phyloP scores from a whole-genome alignment of 2,329 filamentous ascomycete species.

The Coniosporium tulheliwenetii region DNA sequence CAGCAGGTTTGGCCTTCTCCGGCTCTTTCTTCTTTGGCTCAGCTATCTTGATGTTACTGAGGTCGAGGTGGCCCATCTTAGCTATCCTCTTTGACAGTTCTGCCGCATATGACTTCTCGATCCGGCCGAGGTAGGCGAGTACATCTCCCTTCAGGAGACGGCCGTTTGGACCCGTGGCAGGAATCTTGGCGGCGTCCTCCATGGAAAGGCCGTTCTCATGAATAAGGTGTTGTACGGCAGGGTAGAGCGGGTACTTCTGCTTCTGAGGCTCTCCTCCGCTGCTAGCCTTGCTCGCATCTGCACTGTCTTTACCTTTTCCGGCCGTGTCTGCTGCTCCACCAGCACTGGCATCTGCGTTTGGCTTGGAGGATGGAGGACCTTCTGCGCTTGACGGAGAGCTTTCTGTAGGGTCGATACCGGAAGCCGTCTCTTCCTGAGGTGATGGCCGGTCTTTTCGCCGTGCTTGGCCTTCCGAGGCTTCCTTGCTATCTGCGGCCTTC shows the following conservation, averaged over 20 bases:
- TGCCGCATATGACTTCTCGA: conserved; percentile 55
- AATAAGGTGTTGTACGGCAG: conserved; percentile 71
- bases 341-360: conserved; percentile 6
- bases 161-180: conserved; percentile 72
- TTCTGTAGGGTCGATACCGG: conserved; percentile 7
- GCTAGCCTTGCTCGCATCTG: conserved; percentile 7
- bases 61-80: conserved; percentile 70
- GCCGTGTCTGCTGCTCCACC: conserved; percentile 5
- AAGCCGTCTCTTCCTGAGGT: conserved; percentile 8
- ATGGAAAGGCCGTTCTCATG: conserved; percentile 63
- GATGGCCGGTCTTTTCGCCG: conserved; percentile 8
- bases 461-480: conserved; percentile 11
- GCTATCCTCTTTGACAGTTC: conserved; percentile 55
- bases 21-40: conserved; percentile 24
- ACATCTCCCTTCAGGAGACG: conserved; percentile 91
- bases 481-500: conserved; percentile 6
- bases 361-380: conserved; percentile 13
- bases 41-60: conserved; percentile 86
- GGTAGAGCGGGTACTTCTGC: conserved; percentile 59
- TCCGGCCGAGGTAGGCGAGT: conserved; percentile 71
- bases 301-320: conserved; percentile 3
- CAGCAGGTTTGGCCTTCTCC: conserved; percentile 29
- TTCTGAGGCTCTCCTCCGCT: conserved; percentile 36
- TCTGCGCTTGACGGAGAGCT: conserved; percentile 8
- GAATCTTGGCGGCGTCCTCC: conserved; percentile 65